Evolutionary conservation across 805 yeast genomes (phyloP).

Genomic region (Komagataella pseudopastoris): DNA sequence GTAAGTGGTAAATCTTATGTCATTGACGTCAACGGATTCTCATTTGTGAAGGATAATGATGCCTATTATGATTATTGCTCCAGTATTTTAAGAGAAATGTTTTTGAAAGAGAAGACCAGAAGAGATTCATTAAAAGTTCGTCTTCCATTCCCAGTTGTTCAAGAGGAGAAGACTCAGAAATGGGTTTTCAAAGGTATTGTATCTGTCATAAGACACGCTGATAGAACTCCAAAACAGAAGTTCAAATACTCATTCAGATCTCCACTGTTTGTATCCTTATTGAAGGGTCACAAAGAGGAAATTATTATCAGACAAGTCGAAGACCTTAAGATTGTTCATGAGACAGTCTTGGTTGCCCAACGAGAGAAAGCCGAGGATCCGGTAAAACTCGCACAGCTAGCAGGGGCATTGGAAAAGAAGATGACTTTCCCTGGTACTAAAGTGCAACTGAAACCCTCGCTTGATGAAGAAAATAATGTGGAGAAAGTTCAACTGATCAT

Average conservation of each 20-base stretch:
- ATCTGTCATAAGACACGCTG: conserved; percentile 90
- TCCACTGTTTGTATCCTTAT: conserved; percentile 68
- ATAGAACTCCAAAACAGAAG: conserved; percentile 96
- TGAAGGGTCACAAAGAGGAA: conserved; percentile 92
- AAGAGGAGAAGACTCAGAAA: conserved; percentile 63
- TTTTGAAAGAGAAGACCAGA: conserved; percentile 44
- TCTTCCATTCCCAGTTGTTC: conserved; percentile 13
- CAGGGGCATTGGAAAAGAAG: conserved; percentile 79
- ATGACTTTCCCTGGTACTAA: conserved; percentile 91
- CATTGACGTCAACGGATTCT: conserved; percentile 95
- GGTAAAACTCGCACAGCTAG: conserved; percentile 60
- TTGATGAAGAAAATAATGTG: conserved; percentile 51
- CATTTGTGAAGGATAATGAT: conserved; percentile 87
- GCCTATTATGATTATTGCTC: conserved; percentile 81
- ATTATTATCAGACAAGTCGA: conserved; percentile 86
- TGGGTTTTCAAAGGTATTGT: conserved; percentile 96
- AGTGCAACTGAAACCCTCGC: conserved; percentile 84
- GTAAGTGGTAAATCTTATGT: conserved; percentile 84
- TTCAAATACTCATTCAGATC: conserved; percentile 90
- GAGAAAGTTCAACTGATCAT: conserved; percentile 92
- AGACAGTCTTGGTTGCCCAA: conserved; percentile 72
- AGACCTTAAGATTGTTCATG: conserved; percentile 74
- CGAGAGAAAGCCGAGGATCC: conserved; percentile 71
- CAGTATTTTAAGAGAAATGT: conserved; percentile 59
- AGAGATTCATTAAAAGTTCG: conserved; percentile 25